Evolutionary conservation across 1,284 basidiomycete species (phyloP), one percentile per base, ranked within the genome.

Genomic region (Vanrija humicola): DNA sequence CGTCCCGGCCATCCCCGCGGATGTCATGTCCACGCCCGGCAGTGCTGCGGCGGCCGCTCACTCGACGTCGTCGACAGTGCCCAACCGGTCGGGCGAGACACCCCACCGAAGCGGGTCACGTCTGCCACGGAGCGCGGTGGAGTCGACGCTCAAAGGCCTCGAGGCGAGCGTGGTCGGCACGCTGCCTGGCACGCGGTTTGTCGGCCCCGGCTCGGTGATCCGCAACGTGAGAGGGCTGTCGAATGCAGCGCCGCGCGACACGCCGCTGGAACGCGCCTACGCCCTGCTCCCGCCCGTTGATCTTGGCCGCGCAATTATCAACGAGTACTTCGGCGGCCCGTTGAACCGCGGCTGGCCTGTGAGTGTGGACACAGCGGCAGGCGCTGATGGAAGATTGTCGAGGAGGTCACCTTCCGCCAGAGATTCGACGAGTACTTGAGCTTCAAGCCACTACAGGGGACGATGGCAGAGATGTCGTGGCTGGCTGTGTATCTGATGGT

Each of bases 401-500:
- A 38, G 29, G 50, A 51, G 34, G 21, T 21, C 26, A 39, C 43
- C 10, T 51, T 51, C 43, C 50, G 50, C 19, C 38, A 43, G 8
- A 3, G 6, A 29, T 43, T 38, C 12, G 43, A 16, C 6, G 43
- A 29, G 21, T 51, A 34, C 34, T 12, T 34, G 34, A 15, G 34
- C 34, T 34, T 34, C 34, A 34, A 34, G 34, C 1, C 34, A 2
- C 34, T 51, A 23, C 34, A 51, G 21, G 21, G 18, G 1, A 26
- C 38, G 9, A 28, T 28, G 9, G 15, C 48, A 2, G 61, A 64
- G 42, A 50, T 58, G 5, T 38, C 50, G 18, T 64, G 61, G 58
- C 40, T 64, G 2, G 56, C 64, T 6, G 25, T 63, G 18, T 63
- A 63, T 42, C 46, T 61, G 21, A 61, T 59, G 52, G 63, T 65